Evolutionary conservation across 805 yeast species (phyloP).

Genomic region (Lachancea thermotolerans): DNA sequence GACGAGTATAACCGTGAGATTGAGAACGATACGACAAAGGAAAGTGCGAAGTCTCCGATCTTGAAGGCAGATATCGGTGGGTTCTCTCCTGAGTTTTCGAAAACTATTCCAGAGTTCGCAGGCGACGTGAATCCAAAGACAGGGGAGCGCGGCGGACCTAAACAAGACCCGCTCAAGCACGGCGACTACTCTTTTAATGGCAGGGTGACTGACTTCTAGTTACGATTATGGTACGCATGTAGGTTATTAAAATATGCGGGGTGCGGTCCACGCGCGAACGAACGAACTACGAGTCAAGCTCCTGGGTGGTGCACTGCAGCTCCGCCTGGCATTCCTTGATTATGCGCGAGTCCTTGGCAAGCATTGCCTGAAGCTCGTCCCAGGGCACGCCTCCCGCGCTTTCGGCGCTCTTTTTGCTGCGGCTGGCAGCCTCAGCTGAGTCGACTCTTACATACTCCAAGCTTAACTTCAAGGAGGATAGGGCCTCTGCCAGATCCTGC

Average conservation of each 20-base stretch:
- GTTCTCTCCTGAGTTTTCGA: constrained; percentile 61
- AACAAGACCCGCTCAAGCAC: constrained; percentile 88
- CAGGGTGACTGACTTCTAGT: constrained; percentile 84
- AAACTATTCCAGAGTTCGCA: constrained; percentile 89
- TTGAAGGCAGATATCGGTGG: constrained; percentile 51
- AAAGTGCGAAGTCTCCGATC: constrained; percentile 31
- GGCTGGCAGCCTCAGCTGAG: constrained; percentile 1
- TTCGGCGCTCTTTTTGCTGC: background rate
- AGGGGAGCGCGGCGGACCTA: constrained; percentile 96
- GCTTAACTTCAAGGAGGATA: constrained; percentile 25
- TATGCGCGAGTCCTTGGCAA: constrained; percentile 31
- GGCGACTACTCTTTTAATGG: constrained; percentile 96
- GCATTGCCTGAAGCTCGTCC: constrained; percentile 27
- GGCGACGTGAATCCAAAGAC: constrained; percentile 90
- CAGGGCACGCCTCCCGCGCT: constrained; percentile 21
- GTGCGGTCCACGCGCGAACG: no score
- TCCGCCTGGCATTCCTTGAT: constrained; percentile 24
- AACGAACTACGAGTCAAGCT: constrained; percentile 8
- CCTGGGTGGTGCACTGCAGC: constrained; percentile 7
- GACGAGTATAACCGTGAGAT: constrained; percentile 59
- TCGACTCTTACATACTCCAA: constrained; percentile 13
- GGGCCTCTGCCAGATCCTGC: constrained; percentile 23
- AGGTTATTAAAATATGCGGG: background rate
- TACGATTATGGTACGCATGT: constrained; percentile 3
- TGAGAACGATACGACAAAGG: constrained; percentile 27